Evolutionary conservation across 2,329 filamentous ascomycete genomes (phyloP), one percentile per base, ranked within the genome.

Genomic region (Phaeosphaeriaceae sp.): DNA sequence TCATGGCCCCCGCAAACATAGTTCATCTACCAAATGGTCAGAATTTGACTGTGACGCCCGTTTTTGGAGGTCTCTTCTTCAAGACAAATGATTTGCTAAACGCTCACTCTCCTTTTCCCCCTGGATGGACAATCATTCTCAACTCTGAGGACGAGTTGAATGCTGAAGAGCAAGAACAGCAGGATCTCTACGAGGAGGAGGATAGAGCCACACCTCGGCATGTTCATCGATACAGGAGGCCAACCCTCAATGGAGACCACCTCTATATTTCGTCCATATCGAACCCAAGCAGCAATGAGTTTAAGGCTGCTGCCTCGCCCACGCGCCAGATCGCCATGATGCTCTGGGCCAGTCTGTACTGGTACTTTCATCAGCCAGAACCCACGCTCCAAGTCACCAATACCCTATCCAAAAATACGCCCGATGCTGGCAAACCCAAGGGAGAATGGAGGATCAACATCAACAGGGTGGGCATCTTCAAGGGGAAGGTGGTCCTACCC

Each of bases 301-400:
- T 88, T 76, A 90, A 89, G 68, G 85, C 90, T 1, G 83, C 88
- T 1, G 85, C 81, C 12, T 96, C 91, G 54, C 90, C 90, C 0
- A 94, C 91, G 1, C 82, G 92, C 36, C 90, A 96, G 75, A 90
- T 96, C 52, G 93, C 93, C 59, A 92, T 97, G 90, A 96, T 97
- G 88, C 81, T 97, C 6, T 97, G 91, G 90, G 86, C 92, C 28
- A 92, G 91, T 1, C 79, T 97, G 34, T 96, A 91, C 78, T 97
- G 93, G 93, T 97, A 97, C 78, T 97, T 97, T 64, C 92, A 97
- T 75, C 90, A 96, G 72, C 82, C 86, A 1, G 82, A 87, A 61
- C 93, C 93, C 0, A 79, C 82, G 17, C 79, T 83, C 0, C 81
- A 84, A 41, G 68, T 94, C 28, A 79, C 80, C 15, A 89, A 84